Percentiles rank a stretch among this genome's conserved stretches.
phyloP scores from a whole-genome alignment of 2,329 filamentous ascomycete species.

The Claviceps fusiformis region DNA sequence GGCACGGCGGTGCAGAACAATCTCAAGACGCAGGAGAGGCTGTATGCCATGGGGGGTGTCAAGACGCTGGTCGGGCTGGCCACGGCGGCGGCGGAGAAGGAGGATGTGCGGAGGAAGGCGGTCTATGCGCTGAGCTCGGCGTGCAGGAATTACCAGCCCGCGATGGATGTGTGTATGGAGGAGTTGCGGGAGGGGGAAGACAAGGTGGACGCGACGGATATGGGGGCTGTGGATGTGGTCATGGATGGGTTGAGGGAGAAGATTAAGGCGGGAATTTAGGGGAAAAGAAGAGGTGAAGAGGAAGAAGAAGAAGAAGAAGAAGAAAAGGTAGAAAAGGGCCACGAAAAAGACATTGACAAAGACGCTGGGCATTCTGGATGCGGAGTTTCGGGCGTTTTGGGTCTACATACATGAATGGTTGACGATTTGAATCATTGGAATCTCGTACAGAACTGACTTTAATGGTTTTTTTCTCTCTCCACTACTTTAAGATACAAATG shows the following conservation, averaged over 20 bases:
- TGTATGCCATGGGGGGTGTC: conserved; percentile 51
- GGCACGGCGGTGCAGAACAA: conserved; percentile 97
- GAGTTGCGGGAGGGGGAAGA: conserved; percentile 40
- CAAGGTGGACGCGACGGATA: conserved; percentile 68
- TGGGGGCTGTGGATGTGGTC: conserved; percentile 70
- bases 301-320: not conserved
- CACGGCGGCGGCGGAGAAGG: conserved; percentile 25
- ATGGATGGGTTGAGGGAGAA: conserved; percentile 53
- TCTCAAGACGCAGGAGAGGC: conserved; percentile 63
- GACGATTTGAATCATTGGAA: not conserved
- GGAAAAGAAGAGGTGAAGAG: not conserved
- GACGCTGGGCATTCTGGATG: conserved; percentile 18
- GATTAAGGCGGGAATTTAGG: conserved; percentile 19
- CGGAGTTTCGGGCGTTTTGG: conserved; percentile 17
- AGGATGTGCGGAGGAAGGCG: conserved; percentile 68
- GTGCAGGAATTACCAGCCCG: conserved; percentile 79
- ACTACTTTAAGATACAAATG: conserved; percentile 17
- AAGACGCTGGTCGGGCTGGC: conserved; percentile 54
- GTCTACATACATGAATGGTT: conserved; percentile 3
- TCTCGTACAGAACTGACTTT: not conserved
- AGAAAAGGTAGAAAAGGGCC: not conserved
- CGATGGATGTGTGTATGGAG: conserved; percentile 53
- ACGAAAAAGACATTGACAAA: too few relatives aligned
- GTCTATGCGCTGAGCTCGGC: conserved; percentile 78
- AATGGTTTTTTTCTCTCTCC: not conserved